Evolutionary conservation across 1,284 basidiomycete species (phyloP), one percentile per base, ranked within the genome.

Genomic region (Ganoderma meredithae): DNA sequence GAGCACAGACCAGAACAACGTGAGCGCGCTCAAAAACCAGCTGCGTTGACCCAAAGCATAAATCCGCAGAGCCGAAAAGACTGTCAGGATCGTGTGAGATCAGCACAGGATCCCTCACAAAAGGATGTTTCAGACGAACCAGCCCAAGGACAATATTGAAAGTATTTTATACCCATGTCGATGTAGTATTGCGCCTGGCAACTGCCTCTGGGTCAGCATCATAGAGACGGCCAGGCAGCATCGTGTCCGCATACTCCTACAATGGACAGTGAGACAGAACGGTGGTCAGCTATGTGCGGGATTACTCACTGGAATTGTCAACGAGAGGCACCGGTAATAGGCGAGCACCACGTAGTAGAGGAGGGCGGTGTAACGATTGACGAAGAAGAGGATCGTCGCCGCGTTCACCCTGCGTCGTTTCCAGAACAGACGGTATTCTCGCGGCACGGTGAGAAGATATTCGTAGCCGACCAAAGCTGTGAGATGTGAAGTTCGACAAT

Each of bases 401-500:
- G 53, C 60, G 7, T 58, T 47, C 27, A 47, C 43, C 25, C 33
- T 59, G 1, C 41, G 36, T 39, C 36, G 36, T 13, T 31, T 63
- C 69, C 69, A 70, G n/a, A 70, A 67, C 17, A 65, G 65, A 2
- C 40, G 43, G 2, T 59, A 36, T 36, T 69, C 68, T 27, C 40
- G 52, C 2, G 31, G 25, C 5, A 70, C 15, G 0, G 69, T 70
- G 15, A 67, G 41, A 27, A 64, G 12, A n/a, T 70, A 67, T 8
- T 67, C 43, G 44, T 64, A 70, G 2, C 64, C 17, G 4, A 70
- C 13, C 10, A 70, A 39, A 2, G 40, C 69, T 66, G 31, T 25
- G 1, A 5, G 25, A 41, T 15, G 1, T 15, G 15, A 19, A 62
- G n/a, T 39, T 9, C 55, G 9, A 10, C 22, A 52, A 22, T 19